A percentile compares a stretch with the other conserved stretches of the same genome.
Conservation (phyloP, 768 basidiomycete species). For the Chiua virens region DNA sequence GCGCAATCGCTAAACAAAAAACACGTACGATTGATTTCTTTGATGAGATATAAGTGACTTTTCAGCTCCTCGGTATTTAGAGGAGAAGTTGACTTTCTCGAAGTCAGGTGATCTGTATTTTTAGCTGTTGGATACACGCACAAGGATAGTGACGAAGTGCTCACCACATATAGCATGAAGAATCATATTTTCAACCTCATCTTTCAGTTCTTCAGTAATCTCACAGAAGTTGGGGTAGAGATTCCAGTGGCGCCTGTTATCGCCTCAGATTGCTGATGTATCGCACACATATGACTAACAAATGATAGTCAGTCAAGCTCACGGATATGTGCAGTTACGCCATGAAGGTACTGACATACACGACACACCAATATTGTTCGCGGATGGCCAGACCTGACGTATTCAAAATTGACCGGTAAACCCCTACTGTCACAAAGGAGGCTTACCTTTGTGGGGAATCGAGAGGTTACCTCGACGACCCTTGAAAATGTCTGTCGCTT, state of each 20-base stretch:
- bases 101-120: constrained; percentile 30
- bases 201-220: constrained; percentile 26
- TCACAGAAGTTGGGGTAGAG: constrained; percentile 29
- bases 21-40: constrained; percentile 23
- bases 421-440: neutral
- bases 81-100: constrained; percentile 24
- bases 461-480: constrained; percentile 21
- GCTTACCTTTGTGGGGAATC: constrained; percentile 25
- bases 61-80: constrained; percentile 19
- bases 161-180: constrained; percentile 29
- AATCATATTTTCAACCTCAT: constrained; percentile 28
- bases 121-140: neutral
- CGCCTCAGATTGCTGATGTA: neutral
- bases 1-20: neutral
- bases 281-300: neutral
- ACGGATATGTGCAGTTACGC: neutral
- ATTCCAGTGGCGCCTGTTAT: constrained; percentile 36
- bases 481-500: constrained; percentile 32
- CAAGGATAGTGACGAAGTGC: neutral
- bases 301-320: constrained; percentile 6
- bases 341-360: constrained; percentile 7
- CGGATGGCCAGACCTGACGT: constrained; percentile 35
- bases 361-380: constrained; percentile 37
- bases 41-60: constrained; percentile 24
- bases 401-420: neutral